Evolutionary conservation across 2,329 filamentous ascomycete species (phyloP).

Genomic region (Akanthomyces lecanii): DNA sequence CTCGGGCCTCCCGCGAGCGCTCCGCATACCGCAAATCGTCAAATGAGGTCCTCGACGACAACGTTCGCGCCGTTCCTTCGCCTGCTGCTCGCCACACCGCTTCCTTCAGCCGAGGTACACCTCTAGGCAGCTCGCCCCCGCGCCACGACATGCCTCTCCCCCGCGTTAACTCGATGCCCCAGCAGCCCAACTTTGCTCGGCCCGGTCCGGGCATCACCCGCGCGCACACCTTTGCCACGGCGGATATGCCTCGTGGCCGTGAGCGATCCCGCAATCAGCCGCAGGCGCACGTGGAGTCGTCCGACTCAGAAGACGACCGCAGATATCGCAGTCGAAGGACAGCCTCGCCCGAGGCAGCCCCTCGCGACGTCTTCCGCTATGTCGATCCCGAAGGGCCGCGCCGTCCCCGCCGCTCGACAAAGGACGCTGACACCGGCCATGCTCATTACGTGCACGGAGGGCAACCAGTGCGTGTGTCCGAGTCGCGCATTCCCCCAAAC

Average conservation of each 20-base stretch:
- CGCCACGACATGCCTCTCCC: conserved; percentile 28
- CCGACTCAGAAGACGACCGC: conserved; percentile 30
- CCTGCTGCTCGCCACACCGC: conserved; percentile 28
- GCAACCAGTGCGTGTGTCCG: not conserved
- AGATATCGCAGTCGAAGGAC: conserved; percentile 35
- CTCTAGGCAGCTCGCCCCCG: conserved; percentile 31
- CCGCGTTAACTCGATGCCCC: conserved; percentile 35
- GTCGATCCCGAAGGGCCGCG: conserved; percentile 23
- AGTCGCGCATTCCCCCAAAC: not conserved
- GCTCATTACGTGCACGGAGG: conserved; percentile 1
- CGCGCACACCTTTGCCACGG: conserved; percentile 32
- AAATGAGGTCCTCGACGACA: conserved; percentile 31
- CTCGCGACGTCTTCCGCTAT: conserved; percentile 27
- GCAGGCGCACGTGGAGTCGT: conserved; percentile 34
- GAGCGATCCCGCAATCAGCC: conserved; percentile 34
- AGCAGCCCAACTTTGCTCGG: conserved; percentile 28
- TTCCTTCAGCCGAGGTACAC: conserved; percentile 25
- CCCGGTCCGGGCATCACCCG: conserved; percentile 28
- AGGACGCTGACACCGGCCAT: conserved; percentile 4
- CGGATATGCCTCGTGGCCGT: conserved; percentile 32
- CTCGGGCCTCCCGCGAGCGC: conserved; percentile 25
- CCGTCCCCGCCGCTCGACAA: conserved; percentile 28
- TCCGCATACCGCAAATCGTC: conserved; percentile 29
- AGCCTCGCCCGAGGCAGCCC: conserved; percentile 30
- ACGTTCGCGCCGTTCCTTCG: conserved; percentile 27